These are phyloP conservation scores for Citrullus amarus DNA, from an alignment of 306 rosid species.

Conservation along the genomic window DNA sequence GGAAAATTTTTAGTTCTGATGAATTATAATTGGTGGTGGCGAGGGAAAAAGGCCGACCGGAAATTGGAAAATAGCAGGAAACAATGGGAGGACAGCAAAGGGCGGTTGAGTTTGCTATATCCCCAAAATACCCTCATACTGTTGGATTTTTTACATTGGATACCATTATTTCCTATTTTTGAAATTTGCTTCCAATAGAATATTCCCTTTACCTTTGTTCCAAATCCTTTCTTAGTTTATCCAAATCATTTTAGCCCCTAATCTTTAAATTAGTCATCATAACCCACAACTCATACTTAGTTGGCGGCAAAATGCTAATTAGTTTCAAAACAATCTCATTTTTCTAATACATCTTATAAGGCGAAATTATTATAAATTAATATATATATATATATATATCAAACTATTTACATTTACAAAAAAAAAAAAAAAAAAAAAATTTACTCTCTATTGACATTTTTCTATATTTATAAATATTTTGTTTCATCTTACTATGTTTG, in stretches of 20 bases:
- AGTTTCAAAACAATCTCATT: no score
- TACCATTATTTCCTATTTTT: background rate
- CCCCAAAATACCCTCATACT: background rate
- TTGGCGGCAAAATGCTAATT: background rate
- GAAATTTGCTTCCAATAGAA: background rate
- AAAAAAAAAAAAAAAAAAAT: no score
- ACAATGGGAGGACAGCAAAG: slow-evolving; percentile 1
- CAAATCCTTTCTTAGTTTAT: background rate
- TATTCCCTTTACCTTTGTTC: background rate
- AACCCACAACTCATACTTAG: background rate
- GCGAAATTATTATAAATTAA: no score
- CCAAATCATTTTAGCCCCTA: background rate
- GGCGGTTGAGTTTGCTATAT: background rate
- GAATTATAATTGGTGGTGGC: background rate
- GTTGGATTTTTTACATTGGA: background rate
- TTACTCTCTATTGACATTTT: no score
- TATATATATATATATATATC: no score
- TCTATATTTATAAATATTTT: no score
- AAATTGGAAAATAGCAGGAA: slow-evolving; percentile 2
- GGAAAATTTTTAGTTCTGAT: background rate
- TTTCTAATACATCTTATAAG: no score
- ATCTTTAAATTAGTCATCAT: background rate
- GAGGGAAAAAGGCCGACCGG: slow-evolving; percentile 3
- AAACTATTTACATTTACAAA: no score
- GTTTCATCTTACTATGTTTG: no score